Evolutionary conservation across 495 filamentous ascomycete genomes (phyloP), one percentile per base, ranked within the genome.

Genomic region (Neurospora sp.): DNA sequence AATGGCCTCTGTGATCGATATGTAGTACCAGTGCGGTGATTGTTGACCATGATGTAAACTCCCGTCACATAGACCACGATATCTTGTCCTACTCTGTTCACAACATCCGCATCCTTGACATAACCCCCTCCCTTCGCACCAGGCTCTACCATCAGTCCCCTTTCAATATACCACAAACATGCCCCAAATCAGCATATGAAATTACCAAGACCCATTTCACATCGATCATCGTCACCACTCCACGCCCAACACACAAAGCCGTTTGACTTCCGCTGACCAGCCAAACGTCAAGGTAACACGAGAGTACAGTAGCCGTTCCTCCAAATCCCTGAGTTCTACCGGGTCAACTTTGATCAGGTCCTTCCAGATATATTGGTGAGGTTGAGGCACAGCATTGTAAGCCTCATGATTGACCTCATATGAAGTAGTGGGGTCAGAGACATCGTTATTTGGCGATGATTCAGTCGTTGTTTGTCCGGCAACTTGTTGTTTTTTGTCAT

Each of bases 241-340:
- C 35, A 83, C 85, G 27, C 83, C 83, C 72, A 87, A 77, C 69
- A 88, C 80, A 53, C 82, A 84, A 42, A 89, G 71, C 72, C 84
- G 82, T 41, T 83, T 86, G 6, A 85, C 78, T 14, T 75, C 79
- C 37, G 80, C 77, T 9, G 79, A 81, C 85, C 86, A 89, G 1
- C 86, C 87, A 76, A 89, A 87, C 9, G 85, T 80, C 44, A 89
- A 69, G 12, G 85, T 88, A n/a, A 88, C 72, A 16, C 87, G 82
- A 65, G 83, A 77, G 73, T 84, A 88, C 70, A 85, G 73, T 72
- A 89, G 45, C 31, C 83, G 75, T 70, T 85, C 81, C 73, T 89
- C 86, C 27, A 89, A 75, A 68, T 80, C 81, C 73, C 80, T 78
- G 12, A 88, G 76, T 35, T 79, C 78, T n/a, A 82, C 73, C 73